Conservation (phyloP, 2,329 filamentous ascomycete genomes). For the Talaromyces islandicus region DNA sequence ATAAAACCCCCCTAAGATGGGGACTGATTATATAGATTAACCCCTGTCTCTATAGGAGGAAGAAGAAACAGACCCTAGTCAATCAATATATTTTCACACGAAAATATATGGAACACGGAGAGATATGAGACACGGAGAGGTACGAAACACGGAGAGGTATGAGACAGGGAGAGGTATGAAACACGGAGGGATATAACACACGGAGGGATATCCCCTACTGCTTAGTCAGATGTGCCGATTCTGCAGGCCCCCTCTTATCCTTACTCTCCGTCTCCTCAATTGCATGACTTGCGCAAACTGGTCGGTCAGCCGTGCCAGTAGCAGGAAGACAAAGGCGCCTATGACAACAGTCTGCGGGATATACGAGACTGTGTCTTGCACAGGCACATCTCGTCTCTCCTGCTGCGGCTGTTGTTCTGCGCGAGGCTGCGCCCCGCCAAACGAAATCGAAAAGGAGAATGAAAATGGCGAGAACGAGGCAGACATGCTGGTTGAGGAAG, state of each 20-base stretch:
- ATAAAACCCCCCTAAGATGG: background rate
- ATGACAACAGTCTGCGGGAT: constrained; percentile 28
- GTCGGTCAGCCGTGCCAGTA: constrained; percentile 18
- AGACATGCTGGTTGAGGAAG: constrained; percentile 21
- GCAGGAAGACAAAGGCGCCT: constrained; percentile 25
- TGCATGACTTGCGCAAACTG: background rate
- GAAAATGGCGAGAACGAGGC: constrained; percentile 26
- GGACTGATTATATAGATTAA: background rate
- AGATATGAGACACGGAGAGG: too few relatives aligned
- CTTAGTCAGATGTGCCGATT: background rate
- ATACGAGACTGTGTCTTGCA: constrained; percentile 16
- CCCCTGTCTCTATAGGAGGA: background rate
- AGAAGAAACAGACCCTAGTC: background rate
- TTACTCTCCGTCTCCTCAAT: background rate
- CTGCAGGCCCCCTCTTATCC: background rate
- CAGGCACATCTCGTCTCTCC: background rate
- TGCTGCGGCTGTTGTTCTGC: background rate
- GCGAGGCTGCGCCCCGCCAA: background rate
- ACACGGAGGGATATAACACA: too few relatives aligned
- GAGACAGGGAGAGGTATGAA: too few relatives aligned
- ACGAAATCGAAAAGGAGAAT: constrained; percentile 2
- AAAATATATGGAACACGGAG: background rate
- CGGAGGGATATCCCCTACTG: background rate
- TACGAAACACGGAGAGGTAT: too few relatives aligned
- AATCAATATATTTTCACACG: background rate